Base-by-base conservation (phyloP, 2,329 filamentous ascomycete species). In the Exophiala aquamarina region DNA sequence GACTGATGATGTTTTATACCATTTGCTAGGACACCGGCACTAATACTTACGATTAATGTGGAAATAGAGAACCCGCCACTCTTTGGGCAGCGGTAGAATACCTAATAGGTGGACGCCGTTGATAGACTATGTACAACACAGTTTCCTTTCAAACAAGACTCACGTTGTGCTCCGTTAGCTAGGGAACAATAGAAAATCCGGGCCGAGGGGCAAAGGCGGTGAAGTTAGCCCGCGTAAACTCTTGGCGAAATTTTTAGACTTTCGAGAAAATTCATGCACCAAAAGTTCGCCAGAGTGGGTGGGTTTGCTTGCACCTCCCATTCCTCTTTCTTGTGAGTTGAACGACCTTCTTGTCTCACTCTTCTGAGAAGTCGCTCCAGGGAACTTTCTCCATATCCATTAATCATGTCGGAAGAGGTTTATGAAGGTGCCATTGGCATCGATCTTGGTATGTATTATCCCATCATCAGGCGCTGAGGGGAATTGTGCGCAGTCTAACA, bases 371-470 rank as follows among this genome's bases (percentile, higher is more conserved):
- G 15, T 19, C 35, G n/a, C 19, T 21, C n/a, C 14, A 37, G 17
- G 20, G 19, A 37, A 18, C 6, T 19, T 20, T 20, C 19, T 37
- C 19, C 11, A 10, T 9, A 4, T n/a, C 7, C 20, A 18, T 20
- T 15, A 44, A 52, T 39, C 71, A 96, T 96, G 92, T 85, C 89
- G 73, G 90, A 95, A 75, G 92, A 96, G 85, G 85, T 94, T 67
- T 98, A 97, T 76, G 93, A 98, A 74, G 93, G 93, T 87, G 93
- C 93, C 84, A 89, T 97, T 79, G 93, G 93, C 84, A 98, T 98
- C 80, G 93, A 98, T 86, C 83, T 98, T 79, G 93, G 92, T 95
- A 79, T 67, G 85, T 77, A 61, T 40, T 21, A 49, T 53, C 23
- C 28, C 26, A 13, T 35, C 32, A 18, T 37, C n/a, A 37, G n/a